These are phyloP conservation scores for Ogataea philodendri DNA, from an alignment of 805 yeast genomes.

Conservation along the genomic window DNA sequence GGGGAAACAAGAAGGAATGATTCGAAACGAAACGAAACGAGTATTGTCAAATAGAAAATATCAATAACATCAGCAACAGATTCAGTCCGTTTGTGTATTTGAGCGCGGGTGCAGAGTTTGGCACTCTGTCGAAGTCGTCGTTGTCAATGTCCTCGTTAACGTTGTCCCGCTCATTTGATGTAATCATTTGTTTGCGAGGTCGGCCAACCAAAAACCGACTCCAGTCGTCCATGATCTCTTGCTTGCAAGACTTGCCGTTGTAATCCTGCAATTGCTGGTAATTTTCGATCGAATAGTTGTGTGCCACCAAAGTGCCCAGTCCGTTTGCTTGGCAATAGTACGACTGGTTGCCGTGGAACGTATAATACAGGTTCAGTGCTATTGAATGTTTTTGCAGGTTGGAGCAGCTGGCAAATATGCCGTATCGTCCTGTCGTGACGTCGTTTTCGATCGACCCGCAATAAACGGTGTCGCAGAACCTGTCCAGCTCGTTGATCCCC, in stretches of 20 bases:
- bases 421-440: slow-evolving; percentile 40
- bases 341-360: slow-evolving; percentile 20
- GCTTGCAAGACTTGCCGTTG: slow-evolving; percentile 26
- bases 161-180: slow-evolving; percentile 15
- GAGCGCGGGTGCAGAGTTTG: slow-evolving; percentile 1
- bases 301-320: slow-evolving; percentile 16
- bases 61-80: slow-evolving; percentile 1
- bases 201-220: slow-evolving; percentile 23
- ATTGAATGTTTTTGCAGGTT: slow-evolving; percentile 39
- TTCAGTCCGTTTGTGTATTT: neutral
- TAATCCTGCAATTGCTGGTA: slow-evolving; percentile 20
- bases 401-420: slow-evolving; percentile 41
- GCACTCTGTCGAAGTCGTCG: slow-evolving; percentile 1
- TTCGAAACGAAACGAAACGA: slow-evolving; percentile 1
- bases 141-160: slow-evolving; percentile 19
- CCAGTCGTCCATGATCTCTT: slow-evolving; percentile 29
- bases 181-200: slow-evolving; percentile 11
- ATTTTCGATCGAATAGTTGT: slow-evolving; percentile 16
- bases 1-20: slow-evolving; percentile 74
- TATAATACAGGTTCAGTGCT: slow-evolving; percentile 39
- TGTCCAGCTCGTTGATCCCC: slow-evolving; percentile 23
- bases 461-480: slow-evolving; percentile 37
- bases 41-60: slow-evolving; percentile 8
- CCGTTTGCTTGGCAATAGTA: slow-evolving; percentile 20
- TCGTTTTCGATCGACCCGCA: slow-evolving; percentile 40